A percentile compares a stretch with the other conserved stretches of the same genome.
phyloP scores from a whole-genome alignment of 495 filamentous ascomycete species.

The Neurospora sp. region DNA sequence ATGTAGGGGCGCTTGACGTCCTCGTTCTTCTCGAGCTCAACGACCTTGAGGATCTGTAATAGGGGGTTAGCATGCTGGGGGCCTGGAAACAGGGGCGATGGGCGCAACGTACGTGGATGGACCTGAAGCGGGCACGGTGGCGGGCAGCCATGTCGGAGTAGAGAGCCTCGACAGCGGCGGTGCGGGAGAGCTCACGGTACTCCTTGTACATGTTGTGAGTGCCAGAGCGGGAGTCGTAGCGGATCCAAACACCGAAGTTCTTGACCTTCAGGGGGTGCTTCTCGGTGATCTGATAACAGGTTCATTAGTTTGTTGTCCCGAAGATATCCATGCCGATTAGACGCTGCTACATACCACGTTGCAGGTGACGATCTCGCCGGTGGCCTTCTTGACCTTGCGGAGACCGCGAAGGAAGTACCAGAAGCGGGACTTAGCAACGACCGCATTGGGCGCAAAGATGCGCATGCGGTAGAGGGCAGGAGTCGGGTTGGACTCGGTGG shows the following conservation, averaged over 20 bases:
- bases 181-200: constrained; percentile 96
- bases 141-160: constrained; percentile 99
- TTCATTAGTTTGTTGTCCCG: background rate
- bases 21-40: constrained; percentile 86
- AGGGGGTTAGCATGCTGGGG: constrained; percentile 16
- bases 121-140: constrained; percentile 94
- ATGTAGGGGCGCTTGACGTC: constrained; percentile 97
- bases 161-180: constrained; percentile 87
- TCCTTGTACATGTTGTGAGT: constrained; percentile 99
- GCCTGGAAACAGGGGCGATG: background rate
- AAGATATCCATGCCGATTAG: constrained; percentile 2
- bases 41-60: constrained; percentile 86
- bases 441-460: constrained; percentile 95
- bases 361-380: constrained; percentile 95
- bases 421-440: constrained; percentile 98
- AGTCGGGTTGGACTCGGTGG: constrained; percentile 85
- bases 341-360: constrained; percentile 65
- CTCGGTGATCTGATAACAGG: constrained; percentile 69
- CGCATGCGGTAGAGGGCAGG: constrained; percentile 99
- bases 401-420: constrained; percentile 99
- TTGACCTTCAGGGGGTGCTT: constrained; percentile 98
- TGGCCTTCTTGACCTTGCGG: constrained; percentile 99
- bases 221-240: constrained; percentile 98
- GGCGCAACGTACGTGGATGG: constrained; percentile 74
- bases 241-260: constrained; percentile 99